phyloP scores from a whole-genome alignment of 1,284 basidiomycete genomes.

The Clitocybe nebularis region DNA sequence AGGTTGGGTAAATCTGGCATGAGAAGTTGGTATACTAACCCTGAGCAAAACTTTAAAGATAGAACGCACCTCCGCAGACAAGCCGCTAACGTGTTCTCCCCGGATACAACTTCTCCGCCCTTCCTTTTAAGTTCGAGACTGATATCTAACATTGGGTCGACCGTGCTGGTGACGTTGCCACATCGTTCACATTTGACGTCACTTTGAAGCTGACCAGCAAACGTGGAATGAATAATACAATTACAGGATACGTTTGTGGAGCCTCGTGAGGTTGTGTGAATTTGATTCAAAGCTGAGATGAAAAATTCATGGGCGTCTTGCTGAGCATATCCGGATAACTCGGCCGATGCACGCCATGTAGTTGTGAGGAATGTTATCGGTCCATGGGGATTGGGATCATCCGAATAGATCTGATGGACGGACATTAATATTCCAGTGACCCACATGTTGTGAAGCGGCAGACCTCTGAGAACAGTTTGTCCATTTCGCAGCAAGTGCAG shows the following conservation, averaged over 20 bases:
- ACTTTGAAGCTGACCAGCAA: constrained; percentile 84
- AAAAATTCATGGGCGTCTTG: constrained; percentile 95
- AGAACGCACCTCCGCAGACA: constrained; percentile 62
- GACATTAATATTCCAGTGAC: constrained; percentile 3
- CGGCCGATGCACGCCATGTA: constrained; percentile 82
- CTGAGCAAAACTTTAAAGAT: constrained; percentile 4
- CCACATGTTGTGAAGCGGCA: constrained; percentile 7
- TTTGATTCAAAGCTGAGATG: constrained; percentile 76
- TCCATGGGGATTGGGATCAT: constrained; percentile 69
- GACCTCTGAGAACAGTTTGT: constrained; percentile 86
- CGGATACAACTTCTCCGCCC: constrained; percentile 34
- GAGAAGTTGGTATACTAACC: constrained; percentile 11
- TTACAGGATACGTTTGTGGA: constrained; percentile 76
- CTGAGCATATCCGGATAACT: constrained; percentile 88
- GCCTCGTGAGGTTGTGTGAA: constrained; percentile 77
- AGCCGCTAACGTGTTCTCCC: constrained; percentile 59
- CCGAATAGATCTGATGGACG: constrained; percentile 65
- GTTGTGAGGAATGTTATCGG: constrained; percentile 84
- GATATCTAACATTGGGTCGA: constrained; percentile 90
- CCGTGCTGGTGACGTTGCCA: constrained; percentile 71
- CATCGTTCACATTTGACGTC: constrained; percentile 86
- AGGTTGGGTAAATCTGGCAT: constrained; percentile 64
- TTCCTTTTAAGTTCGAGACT: constrained; percentile 80
- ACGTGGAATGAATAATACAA: constrained; percentile 91
- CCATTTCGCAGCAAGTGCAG: constrained; percentile 95